Evolutionary conservation across 179 eudicot species (phyloP).

Genomic region (Corrigiola litoralis): DNA sequence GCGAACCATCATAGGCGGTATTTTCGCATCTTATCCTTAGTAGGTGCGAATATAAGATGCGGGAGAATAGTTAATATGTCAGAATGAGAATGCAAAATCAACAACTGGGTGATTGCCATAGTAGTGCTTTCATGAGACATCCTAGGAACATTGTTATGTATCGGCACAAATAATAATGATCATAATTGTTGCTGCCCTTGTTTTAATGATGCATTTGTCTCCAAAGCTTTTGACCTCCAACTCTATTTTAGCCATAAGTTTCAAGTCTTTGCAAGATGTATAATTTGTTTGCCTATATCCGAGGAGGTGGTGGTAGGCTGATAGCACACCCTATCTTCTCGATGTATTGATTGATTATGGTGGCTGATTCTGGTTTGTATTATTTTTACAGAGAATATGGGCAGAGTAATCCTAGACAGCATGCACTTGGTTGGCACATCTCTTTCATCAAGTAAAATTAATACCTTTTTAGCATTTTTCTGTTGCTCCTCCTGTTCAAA

Average conservation of each 20-base stretch:
- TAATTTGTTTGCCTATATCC: not conserved
- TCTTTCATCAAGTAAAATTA: slow-evolving; percentile 69
- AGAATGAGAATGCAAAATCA: not conserved
- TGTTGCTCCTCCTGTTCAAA: not conserved
- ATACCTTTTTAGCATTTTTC: not conserved
- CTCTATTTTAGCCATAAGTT: not conserved
- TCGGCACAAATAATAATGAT: not conserved
- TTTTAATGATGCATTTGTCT: no score
- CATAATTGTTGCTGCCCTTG: not conserved
- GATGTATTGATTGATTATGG: not conserved
- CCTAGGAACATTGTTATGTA: no score
- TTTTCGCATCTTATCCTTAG: no score
- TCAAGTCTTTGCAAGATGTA: not conserved
- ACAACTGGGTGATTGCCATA: no score
- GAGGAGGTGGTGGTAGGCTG: not conserved
- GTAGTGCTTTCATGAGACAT: no score
- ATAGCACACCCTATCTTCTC: not conserved
- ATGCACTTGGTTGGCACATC: slow-evolving; percentile 80
- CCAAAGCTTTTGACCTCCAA: no score
- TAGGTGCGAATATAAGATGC: no score
- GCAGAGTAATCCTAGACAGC: slow-evolving; percentile 48
- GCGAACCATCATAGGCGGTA: no score
- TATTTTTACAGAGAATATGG: slow-evolving; percentile 53
- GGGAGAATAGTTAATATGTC: no score
- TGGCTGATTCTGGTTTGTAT: not conserved